A percentile compares a stretch with the other conserved stretches of the same genome.
Conservation (phyloP, 495 filamentous ascomycete genomes). For the Tuber calosporum region DNA sequence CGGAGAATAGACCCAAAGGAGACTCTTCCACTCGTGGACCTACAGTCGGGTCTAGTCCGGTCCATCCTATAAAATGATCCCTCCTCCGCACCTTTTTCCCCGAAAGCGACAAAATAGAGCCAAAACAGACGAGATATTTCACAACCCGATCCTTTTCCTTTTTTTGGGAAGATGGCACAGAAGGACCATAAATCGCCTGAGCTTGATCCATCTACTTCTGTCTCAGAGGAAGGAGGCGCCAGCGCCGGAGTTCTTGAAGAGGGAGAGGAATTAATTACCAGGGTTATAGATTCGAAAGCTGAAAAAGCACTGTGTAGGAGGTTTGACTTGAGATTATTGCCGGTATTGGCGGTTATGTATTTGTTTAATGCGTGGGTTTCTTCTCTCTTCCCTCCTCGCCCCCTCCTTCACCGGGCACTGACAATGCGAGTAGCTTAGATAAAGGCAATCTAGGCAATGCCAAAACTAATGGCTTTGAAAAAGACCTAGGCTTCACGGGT, state of each 20-base stretch:
- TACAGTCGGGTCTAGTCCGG: neutral
- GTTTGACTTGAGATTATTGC: slow-evolving; percentile 58
- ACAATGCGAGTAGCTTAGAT: slow-evolving; percentile 53
- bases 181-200: neutral
- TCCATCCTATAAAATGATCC: neutral
- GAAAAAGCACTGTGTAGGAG: slow-evolving; percentile 58
- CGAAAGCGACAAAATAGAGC: neutral
- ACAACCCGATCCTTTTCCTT: neutral
- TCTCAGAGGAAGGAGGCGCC: slow-evolving; percentile 6
- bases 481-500: slow-evolving; percentile 52
- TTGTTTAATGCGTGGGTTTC: slow-evolving; percentile 35
- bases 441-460: slow-evolving; percentile 66
- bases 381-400: neutral
- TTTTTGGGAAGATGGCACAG: slow-evolving; percentile 11
- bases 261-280: slow-evolving; percentile 21
- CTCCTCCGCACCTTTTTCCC: neutral
- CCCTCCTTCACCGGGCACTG: slow-evolving; percentile 45
- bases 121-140: neutral
- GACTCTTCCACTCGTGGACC: neutral
- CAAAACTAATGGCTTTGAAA: slow-evolving; percentile 50
- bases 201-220: slow-evolving; percentile 2
- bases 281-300: slow-evolving; percentile 46
- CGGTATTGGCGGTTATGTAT: slow-evolving; percentile 60
- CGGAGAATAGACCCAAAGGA: neutral
- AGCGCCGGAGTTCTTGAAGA: slow-evolving; percentile 6